phyloP scores from a whole-genome alignment of 331 rosid genomes.

The Telfairia occidentalis region DNA sequence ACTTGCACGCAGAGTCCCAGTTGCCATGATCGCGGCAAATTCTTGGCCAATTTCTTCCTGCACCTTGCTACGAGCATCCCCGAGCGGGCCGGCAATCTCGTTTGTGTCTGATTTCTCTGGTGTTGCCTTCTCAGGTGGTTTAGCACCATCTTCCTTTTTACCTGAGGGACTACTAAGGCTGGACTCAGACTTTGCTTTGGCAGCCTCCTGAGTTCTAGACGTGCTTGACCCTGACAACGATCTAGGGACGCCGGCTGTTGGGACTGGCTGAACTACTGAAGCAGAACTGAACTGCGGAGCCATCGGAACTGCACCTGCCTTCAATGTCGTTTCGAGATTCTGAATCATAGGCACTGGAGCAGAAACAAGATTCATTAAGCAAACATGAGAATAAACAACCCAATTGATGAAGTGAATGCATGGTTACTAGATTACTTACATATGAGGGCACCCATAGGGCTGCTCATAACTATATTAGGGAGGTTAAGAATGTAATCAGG shows the following conservation, averaged over 20 bases:
- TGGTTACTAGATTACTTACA: slow-evolving; percentile 35
- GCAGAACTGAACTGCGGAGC: slow-evolving; percentile 63
- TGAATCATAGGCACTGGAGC: slow-evolving; percentile 74
- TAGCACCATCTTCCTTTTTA: background rate
- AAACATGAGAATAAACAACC: background rate
- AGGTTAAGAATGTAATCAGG: slow-evolving; percentile 79
- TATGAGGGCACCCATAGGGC: slow-evolving; percentile 81
- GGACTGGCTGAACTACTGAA: slow-evolving; percentile 11
- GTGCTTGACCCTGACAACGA: background rate
- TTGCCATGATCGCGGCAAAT: slow-evolving; percentile 78
- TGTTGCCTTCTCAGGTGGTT: slow-evolving; percentile 1
- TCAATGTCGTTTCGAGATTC: slow-evolving; percentile 68
- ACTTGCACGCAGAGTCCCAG: slow-evolving; percentile 82
- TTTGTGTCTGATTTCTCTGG: slow-evolving; percentile 11
- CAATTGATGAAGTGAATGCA: background rate
- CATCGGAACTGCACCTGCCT: slow-evolving; percentile 68
- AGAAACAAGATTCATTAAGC: background rate
- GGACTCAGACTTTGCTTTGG: background rate
- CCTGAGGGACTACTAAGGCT: background rate
- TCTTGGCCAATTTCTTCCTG: slow-evolving; percentile 76
- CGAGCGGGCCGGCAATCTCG: slow-evolving; percentile 49
- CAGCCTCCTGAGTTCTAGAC: background rate
- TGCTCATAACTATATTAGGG: slow-evolving; percentile 72
- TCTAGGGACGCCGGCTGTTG: slow-evolving; percentile 5
- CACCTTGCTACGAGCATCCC: slow-evolving; percentile 68